A percentile compares a stretch with the other conserved stretches of the same genome.
Evolutionary conservation across 345 rosid species (phyloP).

Genomic region (Geranium rotundifolium): DNA sequence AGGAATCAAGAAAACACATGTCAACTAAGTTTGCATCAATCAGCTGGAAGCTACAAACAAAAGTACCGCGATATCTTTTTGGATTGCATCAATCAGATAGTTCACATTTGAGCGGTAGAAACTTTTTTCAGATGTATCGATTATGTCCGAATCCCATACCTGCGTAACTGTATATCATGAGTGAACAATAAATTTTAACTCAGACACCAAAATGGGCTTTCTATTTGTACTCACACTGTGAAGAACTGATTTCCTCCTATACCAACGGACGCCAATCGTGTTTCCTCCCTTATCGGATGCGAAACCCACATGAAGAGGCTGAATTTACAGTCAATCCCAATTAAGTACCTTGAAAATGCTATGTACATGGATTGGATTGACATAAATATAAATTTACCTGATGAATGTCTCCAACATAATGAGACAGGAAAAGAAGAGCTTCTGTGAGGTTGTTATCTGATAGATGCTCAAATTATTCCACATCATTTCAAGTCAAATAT

Average conservation of each 20-base stretch:
- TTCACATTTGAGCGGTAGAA: slow-evolving; percentile 37
- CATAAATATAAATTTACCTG: slow-evolving; percentile 32
- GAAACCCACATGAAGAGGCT: slow-evolving; percentile 81
- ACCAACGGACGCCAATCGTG: slow-evolving; percentile 78
- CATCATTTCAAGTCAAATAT: too few relatives aligned
- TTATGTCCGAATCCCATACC: slow-evolving; percentile 75
- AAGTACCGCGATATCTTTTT: slow-evolving; percentile 53
- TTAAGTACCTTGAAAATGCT: too few relatives aligned
- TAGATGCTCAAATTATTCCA: too few relatives aligned
- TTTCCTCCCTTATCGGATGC: slow-evolving; percentile 75
- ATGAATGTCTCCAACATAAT: slow-evolving; percentile 85
- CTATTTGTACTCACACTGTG: slow-evolving; percentile 50
- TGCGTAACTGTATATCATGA: slow-evolving; percentile 11
- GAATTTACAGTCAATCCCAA: slow-evolving; percentile 4
- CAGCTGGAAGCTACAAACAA: too few relatives aligned
- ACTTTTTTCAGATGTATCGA: slow-evolving; percentile 53
- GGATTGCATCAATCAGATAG: slow-evolving; percentile 48
- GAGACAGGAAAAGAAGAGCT: slow-evolving; percentile 76
- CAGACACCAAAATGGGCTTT: neutral
- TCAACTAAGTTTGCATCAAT: too few relatives aligned
- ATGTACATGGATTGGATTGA: too few relatives aligned
- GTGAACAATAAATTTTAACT: too few relatives aligned
- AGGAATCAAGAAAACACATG: neutral
- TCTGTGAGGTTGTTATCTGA: slow-evolving; percentile 74
- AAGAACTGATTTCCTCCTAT: slow-evolving; percentile 58